A percentile compares a stretch with the other conserved stretches of the same genome.
These are phyloP conservation scores for Fusarium torreyae DNA, from an alignment of 2,329 filamentous ascomycete genomes.

Conservation along the genomic window DNA sequence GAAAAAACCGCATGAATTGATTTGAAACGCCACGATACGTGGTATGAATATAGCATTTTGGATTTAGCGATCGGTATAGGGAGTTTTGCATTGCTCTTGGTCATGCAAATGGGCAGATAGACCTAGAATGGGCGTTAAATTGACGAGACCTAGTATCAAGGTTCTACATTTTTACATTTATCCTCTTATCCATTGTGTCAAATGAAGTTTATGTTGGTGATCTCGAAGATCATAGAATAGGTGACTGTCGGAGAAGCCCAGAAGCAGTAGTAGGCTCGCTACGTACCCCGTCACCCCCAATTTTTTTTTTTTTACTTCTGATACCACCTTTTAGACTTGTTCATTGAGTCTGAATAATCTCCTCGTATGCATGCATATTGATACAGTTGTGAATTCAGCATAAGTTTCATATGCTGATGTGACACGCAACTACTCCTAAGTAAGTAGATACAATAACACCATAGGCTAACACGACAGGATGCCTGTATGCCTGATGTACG, in stretches of 20 bases:
- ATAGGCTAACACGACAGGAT: not conserved
- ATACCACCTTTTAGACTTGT: not conserved
- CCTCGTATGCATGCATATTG: too few species aligned
- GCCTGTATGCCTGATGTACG: not conserved
- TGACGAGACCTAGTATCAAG: slow-evolving; percentile 28
- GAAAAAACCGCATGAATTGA: slow-evolving; percentile 39
- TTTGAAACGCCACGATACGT: slow-evolving; percentile 30
- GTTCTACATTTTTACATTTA: slow-evolving; percentile 14
- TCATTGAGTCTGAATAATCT: too few species aligned
- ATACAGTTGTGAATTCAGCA: too few species aligned
- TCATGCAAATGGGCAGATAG: slow-evolving; percentile 38
- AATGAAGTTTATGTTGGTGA: slow-evolving; percentile 2
- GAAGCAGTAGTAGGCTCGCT: too few species aligned
- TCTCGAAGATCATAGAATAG: too few species aligned
- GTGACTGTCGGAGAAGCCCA: too few species aligned
- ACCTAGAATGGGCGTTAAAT: slow-evolving; percentile 38
- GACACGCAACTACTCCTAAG: too few species aligned
- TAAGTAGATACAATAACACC: too few species aligned
- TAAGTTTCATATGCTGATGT: too few species aligned
- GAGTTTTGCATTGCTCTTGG: slow-evolving; percentile 37
- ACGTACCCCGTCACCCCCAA: too few species aligned
- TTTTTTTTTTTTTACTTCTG: too few species aligned
- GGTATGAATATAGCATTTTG: slow-evolving; percentile 38
- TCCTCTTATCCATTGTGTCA: not conserved
- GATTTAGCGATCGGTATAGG: slow-evolving; percentile 44